Conservation (phyloP, 2,329 filamentous ascomycete species). For the Sporothrix euskadiensis region DNA sequence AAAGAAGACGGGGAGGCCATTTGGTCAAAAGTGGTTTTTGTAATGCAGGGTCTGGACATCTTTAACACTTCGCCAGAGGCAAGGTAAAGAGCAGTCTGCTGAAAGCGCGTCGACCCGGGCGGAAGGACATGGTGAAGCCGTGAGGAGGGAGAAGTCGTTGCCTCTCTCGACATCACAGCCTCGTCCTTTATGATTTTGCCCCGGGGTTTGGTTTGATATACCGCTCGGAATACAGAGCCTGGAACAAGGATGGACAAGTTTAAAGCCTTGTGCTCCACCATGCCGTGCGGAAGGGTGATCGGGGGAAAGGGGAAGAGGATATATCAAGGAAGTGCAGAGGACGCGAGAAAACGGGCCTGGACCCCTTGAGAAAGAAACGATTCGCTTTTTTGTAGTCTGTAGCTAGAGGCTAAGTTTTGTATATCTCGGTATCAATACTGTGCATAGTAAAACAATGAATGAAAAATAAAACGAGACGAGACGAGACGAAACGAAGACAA, state of each 20-base stretch:
- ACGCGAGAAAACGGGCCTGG: background rate
- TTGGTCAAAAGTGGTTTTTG: slow-evolving; percentile 22
- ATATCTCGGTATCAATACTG: slow-evolving; percentile 24
- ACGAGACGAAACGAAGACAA: background rate
- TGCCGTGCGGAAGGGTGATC: slow-evolving; percentile 58
- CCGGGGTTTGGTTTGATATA: slow-evolving; percentile 48
- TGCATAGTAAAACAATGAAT: background rate
- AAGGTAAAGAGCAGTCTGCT: background rate
- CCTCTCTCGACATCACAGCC: background rate
- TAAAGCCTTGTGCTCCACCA: slow-evolving; percentile 70
- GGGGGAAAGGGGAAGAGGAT: slow-evolving; percentile 26
- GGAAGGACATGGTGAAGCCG: background rate
- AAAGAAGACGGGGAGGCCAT: slow-evolving; percentile 19
- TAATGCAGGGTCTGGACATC: background rate
- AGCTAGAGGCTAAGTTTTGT: background rate
- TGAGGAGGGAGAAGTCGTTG: background rate
- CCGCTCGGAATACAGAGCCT: slow-evolving; percentile 76
- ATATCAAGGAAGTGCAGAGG: slow-evolving; percentile 9
- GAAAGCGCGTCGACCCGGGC: slow-evolving; percentile 12
- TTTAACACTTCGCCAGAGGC: background rate
- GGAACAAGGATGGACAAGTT: slow-evolving; percentile 65
- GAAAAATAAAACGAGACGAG: background rate
- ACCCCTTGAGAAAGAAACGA: background rate
- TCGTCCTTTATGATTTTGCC: background rate
- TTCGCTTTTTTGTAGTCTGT: slow-evolving; percentile 3